Conservation (phyloP, 2,329 filamentous ascomycete species). For the Sphaceloma murrayae region DNA sequence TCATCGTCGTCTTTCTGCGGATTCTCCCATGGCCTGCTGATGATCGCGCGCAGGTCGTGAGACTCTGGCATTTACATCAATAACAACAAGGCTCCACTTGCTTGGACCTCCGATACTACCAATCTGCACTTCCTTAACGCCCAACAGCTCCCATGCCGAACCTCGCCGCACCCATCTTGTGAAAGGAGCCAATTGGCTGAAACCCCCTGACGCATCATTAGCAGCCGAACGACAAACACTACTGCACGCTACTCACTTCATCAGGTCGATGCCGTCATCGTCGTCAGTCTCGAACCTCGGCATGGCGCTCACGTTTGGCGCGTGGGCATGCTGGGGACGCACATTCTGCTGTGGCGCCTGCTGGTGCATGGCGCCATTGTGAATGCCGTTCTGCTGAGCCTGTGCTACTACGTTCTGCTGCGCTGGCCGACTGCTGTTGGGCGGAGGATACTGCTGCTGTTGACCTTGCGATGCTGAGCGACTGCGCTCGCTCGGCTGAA, state of each 20-base stretch:
- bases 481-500: slow-evolving; percentile 21
- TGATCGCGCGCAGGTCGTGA: too few species aligned
- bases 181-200: slow-evolving; percentile 41
- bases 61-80: too few species aligned
- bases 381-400: neutral
- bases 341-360: slow-evolving; percentile 7
- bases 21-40: too few species aligned
- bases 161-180: slow-evolving; percentile 25
- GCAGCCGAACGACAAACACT: neutral
- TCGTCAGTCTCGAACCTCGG: slow-evolving; percentile 33
- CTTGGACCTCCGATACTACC: too few species aligned
- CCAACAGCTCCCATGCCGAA: slow-evolving; percentile 19
- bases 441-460: slow-evolving; percentile 15
- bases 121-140: neutral
- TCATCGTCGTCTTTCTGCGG: too few species aligned
- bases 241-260: slow-evolving; percentile 34
- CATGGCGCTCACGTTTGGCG: slow-evolving; percentile 22
- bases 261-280: slow-evolving; percentile 41
- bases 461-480: slow-evolving; percentile 22
- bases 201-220: slow-evolving; percentile 33
- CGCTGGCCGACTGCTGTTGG: neutral
- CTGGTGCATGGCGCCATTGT: slow-evolving; percentile 9
- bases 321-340: slow-evolving; percentile 11
- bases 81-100: too few species aligned
- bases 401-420: neutral